Base-by-base conservation (phyloP, 2,329 filamentous ascomycete species). In the Akanthomyces muscarius region DNA sequence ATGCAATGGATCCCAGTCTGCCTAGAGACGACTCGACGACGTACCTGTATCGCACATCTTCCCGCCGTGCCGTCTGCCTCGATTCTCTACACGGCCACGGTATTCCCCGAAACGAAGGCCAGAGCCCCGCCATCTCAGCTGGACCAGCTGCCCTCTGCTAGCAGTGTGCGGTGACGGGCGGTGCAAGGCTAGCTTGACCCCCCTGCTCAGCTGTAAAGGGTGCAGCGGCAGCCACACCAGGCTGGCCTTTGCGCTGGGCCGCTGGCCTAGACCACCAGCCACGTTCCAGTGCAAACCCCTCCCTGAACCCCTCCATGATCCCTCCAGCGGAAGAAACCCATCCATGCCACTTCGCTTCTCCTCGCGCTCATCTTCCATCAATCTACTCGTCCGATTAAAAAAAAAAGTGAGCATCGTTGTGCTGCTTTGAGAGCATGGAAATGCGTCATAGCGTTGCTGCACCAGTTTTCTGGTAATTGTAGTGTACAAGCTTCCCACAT, bases 141-240 rank as follows among this genome's bases (percentile, higher is more conserved):
- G 16, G 54, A 57, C 42, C 33, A 18, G 42, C 38, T 18, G 33
- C 18, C 18, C 16, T 16, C n/a, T 53, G 6, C 50, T 3, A 30
- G 11, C 21, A 21, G 21, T 21, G 21, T 1, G 21, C 13, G 2
- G 13, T 3, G 38, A 16, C 16, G 38, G 28, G 54, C 18, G 18
- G 41, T 47, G 25, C 53, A 45, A 48, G 52, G 52, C 28, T 47
- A 47, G 42, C 54, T 57, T 18, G 4, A 2, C 28, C 18, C 28
- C 54, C 54, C 54, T 57, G 54, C 25, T 42, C 54, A 57, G 54
- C 54, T 57, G 54, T 38, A 25, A 47, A 33, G 42, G 42, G 21
- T 13, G 5, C 4, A 28, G 38, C 21, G 21, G 21, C 53, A 56
- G 53, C 53, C 53, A 56, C 53, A 30, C 3, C 30, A 38, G 36